A percentile compares a stretch with the other conserved stretches of the same genome.
These are phyloP conservation scores for Breviolum minutum DNA, from an alignment of 73 alveolate genomes.

Conservation along the genomic window DNA sequence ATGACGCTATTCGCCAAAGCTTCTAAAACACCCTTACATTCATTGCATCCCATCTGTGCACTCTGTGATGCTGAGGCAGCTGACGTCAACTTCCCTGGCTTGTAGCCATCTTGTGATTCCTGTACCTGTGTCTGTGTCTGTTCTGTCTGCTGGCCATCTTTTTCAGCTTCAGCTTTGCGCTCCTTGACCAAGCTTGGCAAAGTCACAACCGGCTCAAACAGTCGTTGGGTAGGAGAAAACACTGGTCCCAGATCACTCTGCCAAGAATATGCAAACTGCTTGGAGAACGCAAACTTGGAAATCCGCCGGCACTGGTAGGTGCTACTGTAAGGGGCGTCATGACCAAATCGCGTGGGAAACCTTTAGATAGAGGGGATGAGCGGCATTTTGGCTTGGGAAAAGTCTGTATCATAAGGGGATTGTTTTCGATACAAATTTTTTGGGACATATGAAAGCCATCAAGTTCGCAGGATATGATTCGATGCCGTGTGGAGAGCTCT, in stretches of 20 bases:
- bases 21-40: neutral
- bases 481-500: too few species aligned
- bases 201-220: neutral
- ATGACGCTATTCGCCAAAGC: neutral
- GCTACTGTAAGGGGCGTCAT: too few species aligned
- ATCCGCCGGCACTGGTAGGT: too few species aligned
- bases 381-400: too few species aligned
- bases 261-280: neutral
- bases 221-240: too few species aligned
- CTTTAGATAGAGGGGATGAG: too few species aligned
- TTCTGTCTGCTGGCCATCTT: neutral
- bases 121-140: neutral
- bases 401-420: too few species aligned
- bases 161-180: neutral
- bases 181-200: neutral
- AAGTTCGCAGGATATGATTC: too few species aligned
- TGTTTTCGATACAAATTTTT: too few species aligned
- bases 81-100: conserved; percentile 12
- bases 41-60: neutral
- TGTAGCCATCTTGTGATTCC: conserved; percentile 13
- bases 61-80: neutral
- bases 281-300: neutral
- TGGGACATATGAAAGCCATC: too few species aligned
- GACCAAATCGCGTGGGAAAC: too few species aligned
- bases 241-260: neutral